These are phyloP conservation scores for Lactarius psammicola DNA, from an alignment of 768 basidiomycete species.

Conservation along the genomic window DNA sequence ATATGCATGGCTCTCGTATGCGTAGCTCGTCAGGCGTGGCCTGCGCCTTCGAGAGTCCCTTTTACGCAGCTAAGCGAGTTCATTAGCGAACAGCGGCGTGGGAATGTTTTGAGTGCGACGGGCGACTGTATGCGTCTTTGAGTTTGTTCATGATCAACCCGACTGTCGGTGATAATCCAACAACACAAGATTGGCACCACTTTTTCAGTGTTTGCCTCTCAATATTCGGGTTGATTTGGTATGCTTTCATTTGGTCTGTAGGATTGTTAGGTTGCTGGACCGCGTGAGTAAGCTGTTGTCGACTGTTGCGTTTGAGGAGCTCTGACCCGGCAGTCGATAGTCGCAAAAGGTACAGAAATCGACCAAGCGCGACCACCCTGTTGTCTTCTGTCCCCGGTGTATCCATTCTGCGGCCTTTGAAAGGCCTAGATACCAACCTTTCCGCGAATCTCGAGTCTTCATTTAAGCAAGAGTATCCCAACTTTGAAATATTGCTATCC, in stretches of 20 bases:
- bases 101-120: background rate
- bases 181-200: background rate
- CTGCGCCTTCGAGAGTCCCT: no score
- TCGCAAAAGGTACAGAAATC: slow-evolving; percentile 68
- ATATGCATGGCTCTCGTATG: no score
- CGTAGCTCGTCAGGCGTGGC: no score
- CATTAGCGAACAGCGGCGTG: background rate
- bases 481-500: slow-evolving; percentile 88
- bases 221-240: slow-evolving; percentile 38
- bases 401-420: slow-evolving; percentile 89
- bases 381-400: slow-evolving; percentile 70
- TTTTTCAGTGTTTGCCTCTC: slow-evolving; percentile 16
- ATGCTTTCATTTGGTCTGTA: slow-evolving; percentile 43
- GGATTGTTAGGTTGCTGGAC: slow-evolving; percentile 32
- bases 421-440: slow-evolving; percentile 92
- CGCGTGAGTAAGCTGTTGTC: slow-evolving; percentile 30
- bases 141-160: background rate
- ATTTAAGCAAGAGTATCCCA: slow-evolving; percentile 87
- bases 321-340: slow-evolving; percentile 41
- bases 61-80: no score
- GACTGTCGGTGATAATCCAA: background rate
- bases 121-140: background rate
- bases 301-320: background rate
- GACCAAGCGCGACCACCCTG: slow-evolving; percentile 53
- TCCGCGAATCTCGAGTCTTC: slow-evolving; percentile 96